Percentiles rank a stretch among this genome's conserved stretches.
These are phyloP conservation scores for Cyberlindnera meyerae DNA, from an alignment of 805 yeast species.

Conservation along the genomic window DNA sequence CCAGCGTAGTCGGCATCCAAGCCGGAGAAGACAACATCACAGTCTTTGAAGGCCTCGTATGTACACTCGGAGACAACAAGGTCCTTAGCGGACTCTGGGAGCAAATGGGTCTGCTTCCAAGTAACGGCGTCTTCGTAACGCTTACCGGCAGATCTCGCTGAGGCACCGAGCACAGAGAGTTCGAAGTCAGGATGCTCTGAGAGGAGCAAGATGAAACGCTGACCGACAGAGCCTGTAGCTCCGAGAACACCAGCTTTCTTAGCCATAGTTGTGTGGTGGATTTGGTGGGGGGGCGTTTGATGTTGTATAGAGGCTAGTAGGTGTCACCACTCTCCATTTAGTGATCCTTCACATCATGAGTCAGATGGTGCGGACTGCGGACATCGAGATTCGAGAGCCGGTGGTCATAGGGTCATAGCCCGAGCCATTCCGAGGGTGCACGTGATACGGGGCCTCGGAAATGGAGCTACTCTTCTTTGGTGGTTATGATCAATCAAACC, in stretches of 20 bases:
- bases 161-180: conserved; percentile 83
- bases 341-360: too few relatives aligned
- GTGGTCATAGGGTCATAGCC: too few relatives aligned
- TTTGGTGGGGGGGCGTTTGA: too few relatives aligned
- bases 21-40: conserved; percentile 94
- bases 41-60: conserved; percentile 70
- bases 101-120: conserved; percentile 88
- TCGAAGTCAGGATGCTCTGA: conserved; percentile 89
- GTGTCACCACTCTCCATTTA: too few relatives aligned
- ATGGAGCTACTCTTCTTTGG: too few relatives aligned
- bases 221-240: conserved; percentile 98
- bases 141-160: conserved; percentile 90
- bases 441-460: too few relatives aligned
- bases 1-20: conserved; percentile 93
- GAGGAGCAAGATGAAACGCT: conserved; percentile 81
- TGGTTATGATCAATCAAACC: too few relatives aligned
- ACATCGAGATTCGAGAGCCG: too few relatives aligned
- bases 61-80: conserved; percentile 75
- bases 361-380: too few relatives aligned
- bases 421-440: too few relatives aligned
- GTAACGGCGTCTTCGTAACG: conserved; percentile 76
- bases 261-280: conserved; percentile 22
- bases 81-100: conserved; percentile 64
- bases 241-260: conserved; percentile 83
- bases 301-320: too few relatives aligned